Percentiles rank a stretch among this genome's conserved stretches.
Evolutionary conservation across 768 basidiomycete genomes (phyloP).

Genomic region (Antrodiella citrinella): DNA sequence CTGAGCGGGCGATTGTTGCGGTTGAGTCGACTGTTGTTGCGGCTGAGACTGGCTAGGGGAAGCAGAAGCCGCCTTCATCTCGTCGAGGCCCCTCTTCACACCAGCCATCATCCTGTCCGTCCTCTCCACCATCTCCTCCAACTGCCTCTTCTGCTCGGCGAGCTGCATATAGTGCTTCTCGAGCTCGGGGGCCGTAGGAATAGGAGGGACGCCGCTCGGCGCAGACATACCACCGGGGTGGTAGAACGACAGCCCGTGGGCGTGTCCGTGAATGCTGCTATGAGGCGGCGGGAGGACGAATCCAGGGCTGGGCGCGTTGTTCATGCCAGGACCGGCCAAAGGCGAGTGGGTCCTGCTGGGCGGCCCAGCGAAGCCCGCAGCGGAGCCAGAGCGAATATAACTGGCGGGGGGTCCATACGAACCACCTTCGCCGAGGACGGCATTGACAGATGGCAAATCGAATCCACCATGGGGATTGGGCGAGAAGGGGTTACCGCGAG

Average conservation of each 20-base stretch:
- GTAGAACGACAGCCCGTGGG: slow-evolving; percentile 17
- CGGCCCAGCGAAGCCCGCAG: slow-evolving; percentile 26
- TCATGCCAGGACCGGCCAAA: slow-evolving; percentile 37
- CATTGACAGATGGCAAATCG: slow-evolving; percentile 53
- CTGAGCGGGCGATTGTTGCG: slow-evolving; percentile 7
- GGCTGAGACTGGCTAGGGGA: not conserved
- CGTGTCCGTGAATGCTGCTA: slow-evolving; percentile 14
- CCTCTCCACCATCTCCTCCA: slow-evolving; percentile 69
- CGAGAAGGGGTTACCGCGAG: slow-evolving; percentile 19
- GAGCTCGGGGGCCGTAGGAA: slow-evolving; percentile 52
- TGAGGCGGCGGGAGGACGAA: slow-evolving; percentile 9
- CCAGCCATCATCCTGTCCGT: slow-evolving; percentile 69
- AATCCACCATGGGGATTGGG: slow-evolving; percentile 35
- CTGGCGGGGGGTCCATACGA: slow-evolving; percentile 38
- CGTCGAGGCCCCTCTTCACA: slow-evolving; percentile 68
- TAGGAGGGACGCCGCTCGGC: slow-evolving; percentile 10
- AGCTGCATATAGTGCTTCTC: slow-evolving; percentile 67
- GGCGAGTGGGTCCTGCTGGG: slow-evolving; percentile 73
- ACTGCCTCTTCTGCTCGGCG: slow-evolving; percentile 48
- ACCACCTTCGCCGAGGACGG: slow-evolving; percentile 27
- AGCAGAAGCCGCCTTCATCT: slow-evolving; percentile 40
- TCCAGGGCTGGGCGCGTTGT: slow-evolving; percentile 28
- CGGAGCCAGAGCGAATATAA: slow-evolving; percentile 53
- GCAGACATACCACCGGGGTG: slow-evolving; percentile 9
- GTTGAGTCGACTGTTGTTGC: slow-evolving; percentile 2